Evolutionary conservation across 768 basidiomycete species (phyloP).

Genomic region (Panellus pusillus): DNA sequence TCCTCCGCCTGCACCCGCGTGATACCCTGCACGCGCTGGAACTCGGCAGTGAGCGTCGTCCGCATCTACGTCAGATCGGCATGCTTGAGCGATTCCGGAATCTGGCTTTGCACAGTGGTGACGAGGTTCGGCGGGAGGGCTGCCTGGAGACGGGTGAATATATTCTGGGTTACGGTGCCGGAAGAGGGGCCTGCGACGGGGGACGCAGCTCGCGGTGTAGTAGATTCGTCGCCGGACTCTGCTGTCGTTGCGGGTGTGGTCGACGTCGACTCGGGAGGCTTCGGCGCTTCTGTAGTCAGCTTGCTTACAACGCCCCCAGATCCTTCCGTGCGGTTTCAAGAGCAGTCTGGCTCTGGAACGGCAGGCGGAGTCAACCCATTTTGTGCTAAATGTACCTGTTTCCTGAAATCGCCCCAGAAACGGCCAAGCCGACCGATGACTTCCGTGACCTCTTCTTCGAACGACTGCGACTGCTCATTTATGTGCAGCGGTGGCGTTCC

Average conservation of each 20-base stretch:
- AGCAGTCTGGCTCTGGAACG: constrained; percentile 62
- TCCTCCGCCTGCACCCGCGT: constrained; percentile 80
- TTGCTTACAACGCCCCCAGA: constrained; percentile 69
- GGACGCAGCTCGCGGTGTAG: constrained; percentile 28
- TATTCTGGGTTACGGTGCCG: constrained; percentile 36
- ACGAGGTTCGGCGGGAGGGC: constrained; percentile 76
- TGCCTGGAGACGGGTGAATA: constrained; percentile 72
- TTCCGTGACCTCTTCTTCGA: constrained; percentile 88
- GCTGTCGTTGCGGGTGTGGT: constrained; percentile 14
- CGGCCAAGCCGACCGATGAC: constrained; percentile 85
- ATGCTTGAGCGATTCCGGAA: constrained; percentile 66
- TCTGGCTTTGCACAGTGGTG: constrained; percentile 61
- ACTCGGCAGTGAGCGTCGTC: constrained; percentile 59
- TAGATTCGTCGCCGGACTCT: constrained; percentile 25
- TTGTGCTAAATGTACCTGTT: constrained; percentile 43
- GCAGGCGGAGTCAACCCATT: not conserved
- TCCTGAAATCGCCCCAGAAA: constrained; percentile 90
- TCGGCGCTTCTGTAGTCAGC: constrained; percentile 42
- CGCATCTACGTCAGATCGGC: constrained; percentile 70
- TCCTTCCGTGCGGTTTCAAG: constrained; percentile 73
- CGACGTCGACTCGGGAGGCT: constrained; percentile 14
- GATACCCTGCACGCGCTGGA: constrained; percentile 74
- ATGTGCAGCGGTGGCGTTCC: constrained; percentile 41
- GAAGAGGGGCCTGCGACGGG: constrained; percentile 26
- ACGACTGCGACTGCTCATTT: constrained; percentile 44